Evolutionary conservation across 2,329 filamentous ascomycete genomes (phyloP), one percentile per base, ranked within the genome.

Genomic region (Samsoniella hepiali): DNA sequence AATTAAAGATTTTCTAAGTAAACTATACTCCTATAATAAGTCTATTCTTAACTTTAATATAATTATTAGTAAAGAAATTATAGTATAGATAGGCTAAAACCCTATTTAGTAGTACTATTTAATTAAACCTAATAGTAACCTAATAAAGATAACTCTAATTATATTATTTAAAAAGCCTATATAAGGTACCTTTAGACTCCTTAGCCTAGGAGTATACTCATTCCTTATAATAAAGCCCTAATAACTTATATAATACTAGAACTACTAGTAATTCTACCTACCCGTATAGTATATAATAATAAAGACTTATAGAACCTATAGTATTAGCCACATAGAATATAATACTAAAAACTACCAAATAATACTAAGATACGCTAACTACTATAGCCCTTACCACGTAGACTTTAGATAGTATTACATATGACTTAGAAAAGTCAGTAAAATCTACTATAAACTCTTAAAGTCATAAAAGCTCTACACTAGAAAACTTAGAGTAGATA

Each of bases 211-310:
- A 34, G 40, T n/a, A 22, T 58, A 58, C 15, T 58, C 27, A 10
- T 58, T 58, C 55, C 40, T n/a, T 10, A 6, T 58, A 29, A 58
- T n/a, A 58, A 58, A 58, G 29, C 55, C 55, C 3, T 13, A 58
- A n/a, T 3, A 27, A 13, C 38, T 58, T 1, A 27, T 58, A 27
- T 13, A 58, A 58, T 58, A 27, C 42, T 27, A 58, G 13, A 49
- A 58, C 42, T 58, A 31, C n/a, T 59, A 29, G 56, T 29, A 7
- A 5, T 59, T 59, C 22, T 31, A 59, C 34, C 31, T 32, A 3
- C 56, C 44, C 2, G 32, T 59, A 15, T 29, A 8, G 8, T 57
- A 27, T 15, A 57, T 36, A 1, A 38, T 27, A 27, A 57, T 27
- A 27, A 57, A 57, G 17, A 57, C 29, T 11, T 57, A 27, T 27